Conservation (phyloP, 1,139 yeast genomes). For the Pichia sp. region DNA sequence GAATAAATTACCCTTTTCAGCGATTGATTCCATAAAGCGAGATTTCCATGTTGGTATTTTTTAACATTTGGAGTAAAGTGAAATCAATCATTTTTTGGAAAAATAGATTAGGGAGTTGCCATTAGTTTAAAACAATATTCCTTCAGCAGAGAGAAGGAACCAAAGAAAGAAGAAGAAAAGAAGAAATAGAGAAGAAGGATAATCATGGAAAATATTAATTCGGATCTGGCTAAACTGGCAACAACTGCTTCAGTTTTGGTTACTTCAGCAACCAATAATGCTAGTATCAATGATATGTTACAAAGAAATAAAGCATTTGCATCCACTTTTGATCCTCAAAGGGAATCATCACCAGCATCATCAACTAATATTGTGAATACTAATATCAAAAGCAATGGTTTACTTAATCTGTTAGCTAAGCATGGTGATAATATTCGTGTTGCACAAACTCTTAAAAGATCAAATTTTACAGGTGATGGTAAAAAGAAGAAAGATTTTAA, state of each 20-base stretch:
- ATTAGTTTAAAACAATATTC: too few species aligned
- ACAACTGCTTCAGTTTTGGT: conserved; percentile 42
- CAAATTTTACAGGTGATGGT: conserved; percentile 13
- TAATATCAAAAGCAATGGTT: background rate
- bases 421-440: conserved; percentile 18
- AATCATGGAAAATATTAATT: conserved; percentile 3
- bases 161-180: too few species aligned
- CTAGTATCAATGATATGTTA: conserved; percentile 29
- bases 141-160: too few species aligned
- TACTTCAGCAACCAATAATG: conserved; percentile 20
- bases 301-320: conserved; percentile 43
- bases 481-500: conserved; percentile 27
- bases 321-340: conserved; percentile 24
- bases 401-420: conserved; percentile 19
- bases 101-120: too few species aligned
- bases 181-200: background rate
- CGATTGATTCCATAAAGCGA: too few species aligned
- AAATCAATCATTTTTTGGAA: too few species aligned
- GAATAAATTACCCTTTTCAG: too few species aligned
- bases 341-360: background rate
- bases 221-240: conserved; percentile 33
- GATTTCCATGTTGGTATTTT: too few species aligned
- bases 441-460: conserved; percentile 14
- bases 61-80: too few species aligned
- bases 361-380: too few species aligned